phyloP scores from a whole-genome alignment of 306 rosid species.

The Cicer chorassanicum region DNA sequence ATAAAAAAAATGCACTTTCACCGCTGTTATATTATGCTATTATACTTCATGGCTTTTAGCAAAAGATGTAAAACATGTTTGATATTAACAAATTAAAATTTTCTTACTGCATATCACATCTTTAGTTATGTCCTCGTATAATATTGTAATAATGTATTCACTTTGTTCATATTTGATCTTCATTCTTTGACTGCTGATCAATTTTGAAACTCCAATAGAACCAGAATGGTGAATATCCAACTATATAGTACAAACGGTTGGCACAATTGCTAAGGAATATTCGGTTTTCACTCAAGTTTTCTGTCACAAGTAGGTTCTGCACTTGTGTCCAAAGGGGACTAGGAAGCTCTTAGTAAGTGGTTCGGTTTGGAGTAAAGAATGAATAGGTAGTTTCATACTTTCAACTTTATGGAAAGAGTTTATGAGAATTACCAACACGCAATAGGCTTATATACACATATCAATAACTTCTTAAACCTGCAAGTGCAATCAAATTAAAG shows the following conservation, averaged over 20 bases:
- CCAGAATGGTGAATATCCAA: background rate
- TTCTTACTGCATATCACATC: background rate
- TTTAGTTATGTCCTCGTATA: background rate
- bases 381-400: too few relatives aligned
- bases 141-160: background rate
- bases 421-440: too few relatives aligned
- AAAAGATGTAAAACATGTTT: slow-evolving; percentile 21
- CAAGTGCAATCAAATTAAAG: too few relatives aligned
- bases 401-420: too few relatives aligned
- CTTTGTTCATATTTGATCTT: background rate
- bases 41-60: background rate
- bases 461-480: too few relatives aligned
- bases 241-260: background rate
- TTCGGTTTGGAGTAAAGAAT: too few relatives aligned
- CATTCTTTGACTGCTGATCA: background rate
- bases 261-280: too few relatives aligned
- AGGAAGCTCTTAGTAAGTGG: too few relatives aligned
- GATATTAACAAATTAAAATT: slow-evolving; percentile 8
- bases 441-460: too few relatives aligned
- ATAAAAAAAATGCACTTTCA: background rate
- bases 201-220: slow-evolving; percentile 7
- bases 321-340: too few relatives aligned
- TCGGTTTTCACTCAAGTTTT: too few relatives aligned
- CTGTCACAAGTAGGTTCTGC: too few relatives aligned
- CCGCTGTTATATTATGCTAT: background rate